phyloP scores from a whole-genome alignment of 176 grass and related monocot genomes.

The Oryza australiensis region DNA sequence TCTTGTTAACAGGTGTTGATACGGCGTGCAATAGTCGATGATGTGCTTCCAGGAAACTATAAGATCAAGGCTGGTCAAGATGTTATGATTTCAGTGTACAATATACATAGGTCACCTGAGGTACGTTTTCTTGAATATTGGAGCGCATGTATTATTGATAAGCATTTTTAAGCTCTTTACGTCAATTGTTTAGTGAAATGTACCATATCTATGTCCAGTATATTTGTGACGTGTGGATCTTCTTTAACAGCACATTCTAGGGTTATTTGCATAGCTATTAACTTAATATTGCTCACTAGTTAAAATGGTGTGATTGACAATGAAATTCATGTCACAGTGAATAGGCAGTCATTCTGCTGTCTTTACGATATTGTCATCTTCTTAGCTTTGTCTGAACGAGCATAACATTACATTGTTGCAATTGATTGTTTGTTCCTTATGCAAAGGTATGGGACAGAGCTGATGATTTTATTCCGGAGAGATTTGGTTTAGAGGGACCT shows the following conservation, averaged over 20 bases:
- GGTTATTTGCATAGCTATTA: conserved; percentile 5
- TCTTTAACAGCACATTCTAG: neutral
- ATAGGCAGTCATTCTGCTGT: neutral
- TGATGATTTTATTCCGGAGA: conserved; percentile 87
- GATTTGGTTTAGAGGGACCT: conserved; percentile 88
- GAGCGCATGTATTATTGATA: neutral
- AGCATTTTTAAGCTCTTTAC: neutral
- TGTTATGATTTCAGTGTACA: conserved; percentile 99
- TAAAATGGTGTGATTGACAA: neutral
- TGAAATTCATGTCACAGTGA: neutral
- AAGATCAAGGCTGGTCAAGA: conserved; percentile 89
- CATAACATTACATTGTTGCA: conserved; percentile 2
- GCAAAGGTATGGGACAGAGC: conserved; percentile 89
- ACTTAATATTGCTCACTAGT: neutral
- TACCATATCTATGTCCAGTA: conserved; percentile 9
- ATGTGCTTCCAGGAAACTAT: conserved; percentile 94
- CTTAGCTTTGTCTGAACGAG: neutral
- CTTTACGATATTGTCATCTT: neutral
- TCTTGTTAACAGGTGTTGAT: conserved; percentile 69
- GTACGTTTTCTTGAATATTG: conserved; percentile 46
- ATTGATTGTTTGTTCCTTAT: conserved; percentile 25
- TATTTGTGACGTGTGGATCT: conserved; percentile 7
- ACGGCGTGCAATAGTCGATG: conserved; percentile 79
- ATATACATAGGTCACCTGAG: conserved; percentile 90
- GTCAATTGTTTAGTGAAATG: conserved; percentile 8